Evolutionary conservation across 495 filamentous ascomycete species (phyloP).

Genomic region (Amniculicola lignicola): DNA sequence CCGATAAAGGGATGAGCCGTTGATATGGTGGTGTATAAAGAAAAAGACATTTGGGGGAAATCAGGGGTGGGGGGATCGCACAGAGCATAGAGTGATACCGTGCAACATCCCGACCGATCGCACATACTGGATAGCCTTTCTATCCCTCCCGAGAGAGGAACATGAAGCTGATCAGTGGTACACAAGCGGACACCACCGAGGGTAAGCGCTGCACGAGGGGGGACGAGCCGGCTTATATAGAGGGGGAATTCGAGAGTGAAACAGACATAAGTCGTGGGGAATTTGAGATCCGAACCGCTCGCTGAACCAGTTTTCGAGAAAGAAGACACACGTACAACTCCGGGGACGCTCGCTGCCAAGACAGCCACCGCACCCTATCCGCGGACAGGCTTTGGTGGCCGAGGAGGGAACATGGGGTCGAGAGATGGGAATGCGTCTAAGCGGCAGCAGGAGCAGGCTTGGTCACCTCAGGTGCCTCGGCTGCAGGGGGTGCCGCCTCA

Average conservation of each 20-base stretch:
- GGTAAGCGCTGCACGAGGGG: neutral
- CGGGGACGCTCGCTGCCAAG: conserved; percentile 25
- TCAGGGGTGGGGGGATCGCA: conserved; percentile 16
- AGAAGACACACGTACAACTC: conserved; percentile 24
- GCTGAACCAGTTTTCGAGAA: conserved; percentile 30
- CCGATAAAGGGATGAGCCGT: conserved; percentile 8
- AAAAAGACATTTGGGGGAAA: conserved; percentile 16
- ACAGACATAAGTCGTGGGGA: conserved; percentile 33
- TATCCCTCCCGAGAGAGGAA: too few relatives aligned
- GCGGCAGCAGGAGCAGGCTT: conserved; percentile 34
- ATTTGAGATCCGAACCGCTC: conserved; percentile 25
- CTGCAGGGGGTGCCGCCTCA: conserved; percentile 43
- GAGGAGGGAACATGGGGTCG: conserved; percentile 30
- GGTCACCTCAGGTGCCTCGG: conserved; percentile 40
- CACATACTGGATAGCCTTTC: conserved; percentile 1
- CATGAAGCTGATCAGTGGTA: neutral
- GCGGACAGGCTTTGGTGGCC: conserved; percentile 13
- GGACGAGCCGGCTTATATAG: too few relatives aligned
- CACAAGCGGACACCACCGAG: neutral
- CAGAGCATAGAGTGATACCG: conserved; percentile 4
- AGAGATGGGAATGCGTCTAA: conserved; percentile 23
- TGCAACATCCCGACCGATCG: neutral
- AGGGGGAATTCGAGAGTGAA: conserved; percentile 16
- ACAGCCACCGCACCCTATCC: conserved; percentile 19
- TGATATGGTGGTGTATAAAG: conserved; percentile 29